Conservation (phyloP, 305 asterid genomes). For the Rubia balearica region DNA sequence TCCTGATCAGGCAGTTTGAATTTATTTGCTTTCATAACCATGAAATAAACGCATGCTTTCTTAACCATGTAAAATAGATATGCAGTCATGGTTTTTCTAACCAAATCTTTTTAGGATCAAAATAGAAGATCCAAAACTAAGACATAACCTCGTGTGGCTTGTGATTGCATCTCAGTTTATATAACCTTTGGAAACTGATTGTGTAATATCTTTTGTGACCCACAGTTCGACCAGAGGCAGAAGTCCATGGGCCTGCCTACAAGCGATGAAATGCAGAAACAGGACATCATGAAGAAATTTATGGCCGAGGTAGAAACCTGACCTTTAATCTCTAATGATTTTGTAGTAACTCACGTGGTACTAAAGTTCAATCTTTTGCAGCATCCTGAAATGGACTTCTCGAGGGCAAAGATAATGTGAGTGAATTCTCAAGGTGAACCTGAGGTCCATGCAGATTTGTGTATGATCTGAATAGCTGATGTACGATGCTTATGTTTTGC, state of each 20-base stretch:
- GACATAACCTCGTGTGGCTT: background rate
- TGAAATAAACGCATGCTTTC: background rate
- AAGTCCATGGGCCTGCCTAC: conserved; percentile 86
- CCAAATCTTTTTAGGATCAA: background rate
- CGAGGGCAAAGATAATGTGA: conserved; percentile 45
- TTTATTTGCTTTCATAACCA: background rate
- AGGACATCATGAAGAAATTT: conserved; percentile 67
- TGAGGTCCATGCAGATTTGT: background rate
- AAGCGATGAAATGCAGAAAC: conserved; percentile 74
- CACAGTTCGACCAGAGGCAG: conserved; percentile 82
- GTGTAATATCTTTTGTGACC: conserved; percentile 11
- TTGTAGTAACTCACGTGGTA: conserved; percentile 3
- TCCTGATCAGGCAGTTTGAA: background rate
- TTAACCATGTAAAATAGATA: background rate
- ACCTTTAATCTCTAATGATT: background rate
- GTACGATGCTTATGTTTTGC: background rate
- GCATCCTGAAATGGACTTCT: conserved; percentile 88
- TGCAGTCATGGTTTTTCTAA: background rate
- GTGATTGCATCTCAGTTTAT: background rate
- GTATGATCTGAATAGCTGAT: background rate
- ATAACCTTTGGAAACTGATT: background rate
- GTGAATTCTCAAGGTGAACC: background rate
- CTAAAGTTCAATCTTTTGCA: conserved; percentile 22
- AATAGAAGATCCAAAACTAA: background rate
- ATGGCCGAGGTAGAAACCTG: conserved; percentile 58